These are phyloP conservation scores for Hyaloperonospora brassicae DNA, from an alignment of 352 stramenopile genomes.

Conservation along the genomic window DNA sequence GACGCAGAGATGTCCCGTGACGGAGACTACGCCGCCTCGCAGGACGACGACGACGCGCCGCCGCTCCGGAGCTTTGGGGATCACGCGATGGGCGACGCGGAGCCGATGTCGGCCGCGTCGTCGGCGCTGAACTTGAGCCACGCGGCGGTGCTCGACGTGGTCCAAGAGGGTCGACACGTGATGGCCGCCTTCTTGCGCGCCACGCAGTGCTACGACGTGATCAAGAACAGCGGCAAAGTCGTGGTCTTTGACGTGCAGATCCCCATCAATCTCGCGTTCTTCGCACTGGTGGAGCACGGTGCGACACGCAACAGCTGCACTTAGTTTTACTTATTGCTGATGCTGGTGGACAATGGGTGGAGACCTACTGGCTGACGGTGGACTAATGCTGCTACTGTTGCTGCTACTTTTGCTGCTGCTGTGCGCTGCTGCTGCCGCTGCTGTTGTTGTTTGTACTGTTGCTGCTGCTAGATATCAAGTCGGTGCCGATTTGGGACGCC, in stretches of 20 bases:
- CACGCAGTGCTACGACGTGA: slow-evolving; percentile 92
- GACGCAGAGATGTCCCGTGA: slow-evolving; percentile 56
- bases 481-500: slow-evolving; percentile 94
- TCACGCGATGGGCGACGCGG: slow-evolving; percentile 28
- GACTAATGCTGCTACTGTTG: too few relatives aligned
- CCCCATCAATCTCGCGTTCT: slow-evolving; percentile 98
- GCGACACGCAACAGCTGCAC: slow-evolving; percentile 5
- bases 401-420: not conserved
- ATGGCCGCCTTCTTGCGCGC: slow-evolving; percentile 86
- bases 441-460: slow-evolving; percentile 9
- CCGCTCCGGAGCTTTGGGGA: slow-evolving; percentile 23
- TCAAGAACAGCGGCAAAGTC: slow-evolving; percentile 94
- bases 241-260: slow-evolving; percentile 99
- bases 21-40: slow-evolving; percentile 44
- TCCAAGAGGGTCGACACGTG: slow-evolving; percentile 64
- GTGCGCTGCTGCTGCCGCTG: not conserved
- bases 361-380: too few relatives aligned
- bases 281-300: slow-evolving; percentile 98
- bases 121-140: slow-evolving; percentile 41
- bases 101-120: slow-evolving; percentile 8
- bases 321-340: too few relatives aligned
- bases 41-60: slow-evolving; percentile 18
- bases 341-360: too few relatives aligned
- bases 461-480: slow-evolving; percentile 89
- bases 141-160: slow-evolving; percentile 49